Conservation (phyloP, 1,284 basidiomycete species). For the Marasmius tenuissimus region DNA sequence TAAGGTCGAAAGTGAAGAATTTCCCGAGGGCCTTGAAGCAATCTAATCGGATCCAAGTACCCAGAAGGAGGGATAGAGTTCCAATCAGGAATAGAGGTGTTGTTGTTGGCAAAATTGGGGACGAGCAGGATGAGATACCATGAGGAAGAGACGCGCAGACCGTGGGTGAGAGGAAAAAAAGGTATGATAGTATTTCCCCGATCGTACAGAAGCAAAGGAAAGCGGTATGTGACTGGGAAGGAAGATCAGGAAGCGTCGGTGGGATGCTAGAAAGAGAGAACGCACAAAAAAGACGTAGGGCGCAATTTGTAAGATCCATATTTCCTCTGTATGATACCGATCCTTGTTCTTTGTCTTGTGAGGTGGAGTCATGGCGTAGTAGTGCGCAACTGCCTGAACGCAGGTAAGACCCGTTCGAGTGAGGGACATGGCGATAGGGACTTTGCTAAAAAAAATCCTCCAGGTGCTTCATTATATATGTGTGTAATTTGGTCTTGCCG, state of each 20-base stretch:
- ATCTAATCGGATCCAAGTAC: slow-evolving; percentile 44
- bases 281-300: slow-evolving; percentile 56
- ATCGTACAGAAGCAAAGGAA: slow-evolving; percentile 49
- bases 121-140: slow-evolving; percentile 27
- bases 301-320: slow-evolving; percentile 55
- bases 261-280: neutral
- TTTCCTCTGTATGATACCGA: slow-evolving; percentile 55
- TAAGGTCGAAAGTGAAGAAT: slow-evolving; percentile 19
- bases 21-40: slow-evolving; percentile 16
- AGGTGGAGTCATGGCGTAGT: slow-evolving; percentile 57
- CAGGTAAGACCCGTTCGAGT: slow-evolving; percentile 45
- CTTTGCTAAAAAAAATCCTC: too few species aligned
- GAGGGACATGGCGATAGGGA: slow-evolving; percentile 36
- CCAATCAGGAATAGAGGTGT: slow-evolving; percentile 53
- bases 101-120: slow-evolving; percentile 33
- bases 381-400: slow-evolving; percentile 51
- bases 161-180: slow-evolving; percentile 31
- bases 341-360: slow-evolving; percentile 53
- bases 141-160: slow-evolving; percentile 17
- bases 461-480: too few species aligned
- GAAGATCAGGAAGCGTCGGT: neutral
- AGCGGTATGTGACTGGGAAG: slow-evolving; percentile 46
- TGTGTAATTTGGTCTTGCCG: too few species aligned
- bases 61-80: slow-evolving; percentile 44
- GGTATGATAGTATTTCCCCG: slow-evolving; percentile 49